A percentile compares a stretch with the other conserved stretches of the same genome.
Evolutionary conservation across 345 rosid species (phyloP).

Genomic region (Erysimum cheiranthoides): DNA sequence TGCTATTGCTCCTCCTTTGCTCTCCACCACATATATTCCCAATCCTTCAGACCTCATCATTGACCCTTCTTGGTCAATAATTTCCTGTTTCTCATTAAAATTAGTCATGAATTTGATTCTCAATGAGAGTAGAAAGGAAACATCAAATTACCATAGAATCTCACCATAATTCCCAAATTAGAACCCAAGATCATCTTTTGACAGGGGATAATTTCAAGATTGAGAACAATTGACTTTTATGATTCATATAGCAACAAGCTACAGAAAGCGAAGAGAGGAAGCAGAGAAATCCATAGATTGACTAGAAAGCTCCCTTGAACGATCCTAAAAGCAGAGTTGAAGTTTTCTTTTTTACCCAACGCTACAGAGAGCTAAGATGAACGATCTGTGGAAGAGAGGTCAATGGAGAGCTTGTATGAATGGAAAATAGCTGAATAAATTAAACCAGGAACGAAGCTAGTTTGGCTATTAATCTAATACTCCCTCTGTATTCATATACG

Average conservation of each 20-base stretch:
- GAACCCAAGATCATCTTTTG: neutral
- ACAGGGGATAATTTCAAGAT: neutral
- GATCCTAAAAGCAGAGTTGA: conserved; percentile 1
- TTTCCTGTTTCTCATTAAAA: neutral
- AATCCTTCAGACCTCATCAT: conserved; percentile 30
- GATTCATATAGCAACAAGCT: neutral
- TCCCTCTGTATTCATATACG: no score
- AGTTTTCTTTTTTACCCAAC: conserved; percentile 13
- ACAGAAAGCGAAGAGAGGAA: neutral
- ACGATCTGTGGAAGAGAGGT: neutral
- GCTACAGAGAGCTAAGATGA: neutral
- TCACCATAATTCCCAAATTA: conserved; percentile 5
- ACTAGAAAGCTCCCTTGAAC: neutral
- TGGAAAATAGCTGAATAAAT: no score
- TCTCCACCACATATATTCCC: conserved; percentile 50
- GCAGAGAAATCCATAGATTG: conserved; percentile 11
- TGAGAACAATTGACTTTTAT: neutral
- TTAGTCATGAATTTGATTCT: neutral
- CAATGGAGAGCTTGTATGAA: conserved; percentile 19
- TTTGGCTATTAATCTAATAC: no score
- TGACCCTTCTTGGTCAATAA: neutral
- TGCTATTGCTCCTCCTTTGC: conserved; percentile 82
- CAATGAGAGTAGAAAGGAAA: neutral
- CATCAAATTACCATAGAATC: neutral
- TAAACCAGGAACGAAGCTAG: no score